These are phyloP conservation scores for Geranomyces michiganensis DNA, from an alignment of 192 early-diverging fungal genomes.

Conservation along the genomic window DNA sequence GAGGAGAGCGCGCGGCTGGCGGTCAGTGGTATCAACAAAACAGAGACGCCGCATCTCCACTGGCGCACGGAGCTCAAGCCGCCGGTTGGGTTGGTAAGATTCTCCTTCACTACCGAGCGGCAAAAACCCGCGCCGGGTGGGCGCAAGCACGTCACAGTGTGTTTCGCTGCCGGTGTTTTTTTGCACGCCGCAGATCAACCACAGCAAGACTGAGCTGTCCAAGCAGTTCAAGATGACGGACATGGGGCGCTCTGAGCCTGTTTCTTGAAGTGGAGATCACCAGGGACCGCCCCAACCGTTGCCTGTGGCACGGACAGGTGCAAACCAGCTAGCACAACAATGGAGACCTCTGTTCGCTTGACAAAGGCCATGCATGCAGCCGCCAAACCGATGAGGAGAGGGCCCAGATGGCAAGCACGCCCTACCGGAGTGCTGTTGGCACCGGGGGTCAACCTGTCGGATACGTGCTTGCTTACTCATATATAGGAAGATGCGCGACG, in stretches of 20 bases:
- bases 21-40: no score
- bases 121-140: no score
- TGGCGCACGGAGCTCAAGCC: no score
- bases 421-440: slow-evolving; percentile 18
- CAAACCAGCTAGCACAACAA: not conserved
- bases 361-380: not conserved
- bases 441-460: no score
- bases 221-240: slow-evolving; percentile 24
- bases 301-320: not conserved
- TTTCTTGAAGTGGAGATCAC: slow-evolving; percentile 7
- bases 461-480: no score
- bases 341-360: slow-evolving; percentile 6
- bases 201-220: not conserved
- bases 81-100: no score
- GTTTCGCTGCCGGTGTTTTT: no score
- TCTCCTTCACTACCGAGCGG: no score
- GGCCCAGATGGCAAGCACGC: not conserved
- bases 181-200: not conserved
- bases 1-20: no score
- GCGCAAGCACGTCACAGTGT: no score
- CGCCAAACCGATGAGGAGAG: slow-evolving; percentile 15
- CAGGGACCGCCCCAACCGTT: not conserved
- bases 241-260: not conserved
- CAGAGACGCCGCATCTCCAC: no score
- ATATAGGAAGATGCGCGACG: no score